phyloP scores from a whole-genome alignment of 1,139 yeast species.

The Geotrichum aggregatum region DNA sequence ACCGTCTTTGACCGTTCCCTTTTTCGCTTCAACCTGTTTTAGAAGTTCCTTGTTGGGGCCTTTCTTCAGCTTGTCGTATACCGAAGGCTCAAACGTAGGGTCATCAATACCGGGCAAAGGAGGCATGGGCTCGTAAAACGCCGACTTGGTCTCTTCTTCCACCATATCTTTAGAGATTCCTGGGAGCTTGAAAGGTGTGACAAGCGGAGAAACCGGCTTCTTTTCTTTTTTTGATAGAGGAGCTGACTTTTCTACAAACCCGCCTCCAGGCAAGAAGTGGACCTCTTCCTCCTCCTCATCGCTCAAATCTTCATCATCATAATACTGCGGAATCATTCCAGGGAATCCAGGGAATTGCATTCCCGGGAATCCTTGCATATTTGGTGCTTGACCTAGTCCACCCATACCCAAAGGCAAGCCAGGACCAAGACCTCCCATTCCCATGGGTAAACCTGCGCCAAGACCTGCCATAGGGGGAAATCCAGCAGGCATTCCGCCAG shows the following conservation, averaged over 20 bases:
- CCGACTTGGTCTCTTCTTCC: constrained; percentile 5
- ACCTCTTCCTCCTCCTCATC: background rate
- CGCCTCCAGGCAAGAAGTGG: background rate
- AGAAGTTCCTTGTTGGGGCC: constrained; percentile 5
- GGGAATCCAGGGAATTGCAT: background rate
- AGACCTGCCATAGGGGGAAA: background rate
- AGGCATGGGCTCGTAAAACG: constrained; percentile 9
- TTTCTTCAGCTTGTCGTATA: constrained; percentile 1
- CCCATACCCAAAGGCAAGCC: background rate
- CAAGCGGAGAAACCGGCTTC: constrained; percentile 2
- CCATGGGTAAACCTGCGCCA: background rate
- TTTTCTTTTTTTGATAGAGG: constrained; percentile 3
- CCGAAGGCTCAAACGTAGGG: constrained; percentile 4
- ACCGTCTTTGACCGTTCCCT: background rate
- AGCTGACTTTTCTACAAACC: background rate
- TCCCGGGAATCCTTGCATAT: background rate
- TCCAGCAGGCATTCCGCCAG: constrained; percentile 1
- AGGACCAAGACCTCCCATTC: background rate
- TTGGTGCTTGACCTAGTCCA: too few relatives aligned
- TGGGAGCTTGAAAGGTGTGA: background rate
- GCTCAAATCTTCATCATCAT: background rate
- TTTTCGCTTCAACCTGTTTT: background rate
- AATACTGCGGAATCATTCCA: background rate
- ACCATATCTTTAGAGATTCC: background rate
- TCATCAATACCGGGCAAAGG: constrained; percentile 15